Evolutionary conservation across 2,329 filamentous ascomycete species (phyloP), one percentile per base, ranked within the genome.

Genomic region (Penicillium sclerotigenum): DNA sequence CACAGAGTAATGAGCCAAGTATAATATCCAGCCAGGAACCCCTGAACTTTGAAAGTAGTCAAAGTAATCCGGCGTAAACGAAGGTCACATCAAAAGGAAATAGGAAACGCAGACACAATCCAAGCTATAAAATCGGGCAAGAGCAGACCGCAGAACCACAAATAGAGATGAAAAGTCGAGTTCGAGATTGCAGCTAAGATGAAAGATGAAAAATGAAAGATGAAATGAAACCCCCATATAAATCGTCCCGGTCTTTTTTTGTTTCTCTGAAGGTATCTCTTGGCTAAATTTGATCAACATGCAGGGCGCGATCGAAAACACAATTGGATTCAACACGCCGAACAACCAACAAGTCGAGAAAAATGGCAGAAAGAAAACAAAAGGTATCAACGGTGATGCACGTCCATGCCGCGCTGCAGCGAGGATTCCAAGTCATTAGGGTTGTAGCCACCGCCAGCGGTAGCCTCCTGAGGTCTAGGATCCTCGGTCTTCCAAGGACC

Each of bases 391-490:
- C 52, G 45, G 52, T 61, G 58, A 47, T 71, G 70, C 38, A 79
- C 79, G 68, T 87, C 85, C 65, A 86, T 79, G 20, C 85, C 78
- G 57, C 80, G 77, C 71, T 83, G 80, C 66, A 85, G 73, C 59
- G 73, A 81, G 59, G 72, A 73, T 70, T 79, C 78, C 57, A 80
- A 72, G 60, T 79, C 77, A 59, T 78, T 78, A 53, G 66, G 66
- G 67, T 51, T 45, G 40, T 75, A 70, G 68, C 75, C 65, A 53
- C 69, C 69, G 67, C 74, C 68, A 68, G 75, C 69, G 28, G 76
- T 73, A 42, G 75, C 73, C 68, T 84, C 82, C 70, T 87, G 83
- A 45, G 85, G 85, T 62, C 84, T 77, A 13, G 85, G 85, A 58
- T 87, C 82, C 66, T 87, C 83, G 58, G 83, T 81, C 56, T 78